These are phyloP conservation scores for Pythium rishiriense DNA, from an alignment of 352 stramenopile genomes.

Conservation along the genomic window DNA sequence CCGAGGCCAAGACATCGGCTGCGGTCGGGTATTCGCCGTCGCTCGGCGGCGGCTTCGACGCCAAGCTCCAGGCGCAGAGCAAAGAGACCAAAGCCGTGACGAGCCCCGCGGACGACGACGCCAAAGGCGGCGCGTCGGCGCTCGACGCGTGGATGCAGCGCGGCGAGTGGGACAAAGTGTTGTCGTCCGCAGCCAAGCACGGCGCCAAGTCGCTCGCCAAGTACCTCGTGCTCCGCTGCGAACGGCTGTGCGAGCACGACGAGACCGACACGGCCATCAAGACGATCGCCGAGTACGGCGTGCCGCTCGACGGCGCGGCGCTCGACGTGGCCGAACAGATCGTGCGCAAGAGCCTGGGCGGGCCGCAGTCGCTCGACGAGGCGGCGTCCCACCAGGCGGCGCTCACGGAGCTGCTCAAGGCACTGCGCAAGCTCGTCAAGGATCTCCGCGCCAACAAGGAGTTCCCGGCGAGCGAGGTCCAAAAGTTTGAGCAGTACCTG, in stretches of 20 bases:
- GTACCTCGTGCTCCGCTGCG: constrained; percentile 83
- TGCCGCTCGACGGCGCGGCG: constrained; percentile 59
- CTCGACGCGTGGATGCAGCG: constrained; percentile 92
- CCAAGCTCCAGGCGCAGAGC: constrained; percentile 49
- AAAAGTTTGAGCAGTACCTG: constrained; percentile 80
- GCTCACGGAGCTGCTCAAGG: constrained; percentile 63
- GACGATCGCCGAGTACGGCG: constrained; percentile 73
- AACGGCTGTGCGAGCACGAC: constrained; percentile 68
- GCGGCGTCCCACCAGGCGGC: constrained; percentile 42
- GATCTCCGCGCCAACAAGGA: constrained; percentile 65
- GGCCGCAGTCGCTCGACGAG: constrained; percentile 43
- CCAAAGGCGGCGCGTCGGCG: constrained; percentile 43
- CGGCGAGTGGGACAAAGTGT: constrained; percentile 93
- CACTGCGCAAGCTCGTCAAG: constrained; percentile 64
- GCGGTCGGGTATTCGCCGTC: constrained; percentile 61
- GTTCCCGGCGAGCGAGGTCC: constrained; percentile 42
- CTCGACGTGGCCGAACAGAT: constrained; percentile 61
- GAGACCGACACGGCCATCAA: constrained; percentile 79
- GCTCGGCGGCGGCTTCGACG: constrained; percentile 30
- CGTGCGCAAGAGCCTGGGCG: constrained; percentile 54
- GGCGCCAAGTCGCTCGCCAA: constrained; percentile 74
- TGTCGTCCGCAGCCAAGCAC: constrained; percentile 83
- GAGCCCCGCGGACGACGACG: constrained; percentile 30
- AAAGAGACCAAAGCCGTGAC: constrained; percentile 52
- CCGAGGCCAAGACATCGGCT: constrained; percentile 45